Evolutionary conservation across 2,329 filamentous ascomycete species (phyloP), one percentile per base, ranked within the genome.

Genomic region (Aspergillus tubingensis): DNA sequence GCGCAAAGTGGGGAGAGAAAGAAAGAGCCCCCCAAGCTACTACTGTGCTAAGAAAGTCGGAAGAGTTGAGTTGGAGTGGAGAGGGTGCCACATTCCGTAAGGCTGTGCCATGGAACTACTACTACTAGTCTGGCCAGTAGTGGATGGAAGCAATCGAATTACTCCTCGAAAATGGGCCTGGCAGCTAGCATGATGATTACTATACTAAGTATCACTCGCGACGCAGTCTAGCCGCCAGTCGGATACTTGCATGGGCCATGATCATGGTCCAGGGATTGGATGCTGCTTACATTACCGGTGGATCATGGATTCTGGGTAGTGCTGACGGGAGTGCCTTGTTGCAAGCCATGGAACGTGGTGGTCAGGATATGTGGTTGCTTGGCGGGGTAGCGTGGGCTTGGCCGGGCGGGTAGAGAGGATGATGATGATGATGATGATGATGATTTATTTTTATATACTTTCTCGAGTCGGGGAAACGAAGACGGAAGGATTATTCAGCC

Each of bases 271-370:
- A 36, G 32, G 32, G 32, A 36, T 23, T 27, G 21, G 44, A 49
- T 49, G 44, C 23, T 30, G 25, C 25, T 27, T 17, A 15, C 10
- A 30, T 15, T 36, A 30, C 25, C 23, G 47, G 25, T 50, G 47
- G 47, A 30, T 50, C 25, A 17, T 32, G n/a, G 15, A 17, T 30
- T 27, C n/a, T 36, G 25, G 25, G 36, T 54, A 54, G 21, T 54
- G 52, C 52, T 54, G 38, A 54, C 52, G 39, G 52, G 52, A 54
- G 52, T 43, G 53, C 39, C 39, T 55, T 55, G 53, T 44, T 30
- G 25, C 38, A 43, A 50, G 47, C 39, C 53, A 44, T 55, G 53
- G 39, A 55, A 55, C 53, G 53, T 55, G 53, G 53, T 47, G n/a
- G 41, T 30, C 39, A 55, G 53, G 53, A 41, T 36, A 36, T 55